A percentile compares a stretch with the other conserved stretches of the same genome.
phyloP scores from a whole-genome alignment of 208 protist genomes.

The Acanthamoeba divionensis region DNA sequence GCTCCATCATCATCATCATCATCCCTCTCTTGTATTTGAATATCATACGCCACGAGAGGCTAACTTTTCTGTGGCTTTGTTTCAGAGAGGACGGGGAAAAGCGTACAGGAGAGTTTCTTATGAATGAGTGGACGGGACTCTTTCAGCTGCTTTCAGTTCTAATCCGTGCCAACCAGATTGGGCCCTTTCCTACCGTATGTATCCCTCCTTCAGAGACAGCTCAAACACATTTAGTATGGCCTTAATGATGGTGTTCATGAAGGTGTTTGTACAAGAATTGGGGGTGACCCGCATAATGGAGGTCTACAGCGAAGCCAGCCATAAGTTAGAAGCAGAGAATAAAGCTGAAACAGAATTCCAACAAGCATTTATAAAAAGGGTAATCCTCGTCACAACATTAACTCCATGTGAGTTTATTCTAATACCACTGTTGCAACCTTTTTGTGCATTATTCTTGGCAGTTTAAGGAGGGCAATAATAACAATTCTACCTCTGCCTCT shows the following conservation, averaged over 20 bases:
- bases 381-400: neutral
- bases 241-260: too few relatives aligned
- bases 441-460: too few relatives aligned
- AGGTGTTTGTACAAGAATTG: constrained; percentile 48
- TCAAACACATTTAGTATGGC: too few relatives aligned
- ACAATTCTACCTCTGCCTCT: too few relatives aligned
- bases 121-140: constrained; percentile 34
- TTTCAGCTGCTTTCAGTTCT: constrained; percentile 26
- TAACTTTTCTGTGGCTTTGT: too few relatives aligned
- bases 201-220: neutral
- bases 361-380: constrained; percentile 8
- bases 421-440: too few relatives aligned
- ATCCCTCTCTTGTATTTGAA: too few relatives aligned
- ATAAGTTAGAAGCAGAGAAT: constrained; percentile 2
- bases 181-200: constrained; percentile 7
- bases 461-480: too few relatives aligned
- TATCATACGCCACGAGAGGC: too few relatives aligned
- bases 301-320: neutral
- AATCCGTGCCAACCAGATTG: neutral
- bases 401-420: too few relatives aligned
- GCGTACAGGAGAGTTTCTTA: neutral
- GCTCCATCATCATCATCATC: too few relatives aligned
- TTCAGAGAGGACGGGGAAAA: neutral
- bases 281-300: constrained; percentile 29
- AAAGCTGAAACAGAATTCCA: constrained; percentile 23